These are phyloP conservation scores for Rhodotorula graminis DNA, from an alignment of 768 basidiomycete species.

Conservation along the genomic window DNA sequence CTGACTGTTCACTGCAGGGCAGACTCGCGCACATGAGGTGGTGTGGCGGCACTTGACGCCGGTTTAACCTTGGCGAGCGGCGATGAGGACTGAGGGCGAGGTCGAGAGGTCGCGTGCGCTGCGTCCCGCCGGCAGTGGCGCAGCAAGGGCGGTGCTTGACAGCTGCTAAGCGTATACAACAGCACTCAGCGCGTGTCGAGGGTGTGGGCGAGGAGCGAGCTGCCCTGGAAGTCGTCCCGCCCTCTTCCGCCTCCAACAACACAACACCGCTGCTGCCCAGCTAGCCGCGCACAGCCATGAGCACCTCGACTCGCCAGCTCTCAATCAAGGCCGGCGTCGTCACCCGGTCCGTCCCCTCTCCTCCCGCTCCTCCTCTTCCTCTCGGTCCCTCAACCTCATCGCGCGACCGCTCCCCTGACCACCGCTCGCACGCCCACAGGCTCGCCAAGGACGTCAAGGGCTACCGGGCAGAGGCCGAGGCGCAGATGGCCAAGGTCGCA, in stretches of 20 bases:
- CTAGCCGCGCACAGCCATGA: background rate
- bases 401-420: background rate
- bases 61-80: no score
- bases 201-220: no score
- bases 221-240: background rate
- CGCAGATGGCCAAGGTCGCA: slow-evolving; percentile 59
- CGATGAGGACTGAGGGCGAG: no score
- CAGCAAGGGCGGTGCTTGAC: no score
- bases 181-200: no score
- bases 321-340: slow-evolving; percentile 69
- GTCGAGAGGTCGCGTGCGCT: no score
- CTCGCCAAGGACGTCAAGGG: slow-evolving; percentile 63
- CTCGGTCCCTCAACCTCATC: background rate
- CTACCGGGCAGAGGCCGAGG: slow-evolving; percentile 64
- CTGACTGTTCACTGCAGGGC: no score
- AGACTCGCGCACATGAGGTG: no score
- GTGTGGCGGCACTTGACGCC: no score
- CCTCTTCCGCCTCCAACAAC: background rate
- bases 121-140: no score
- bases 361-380: slow-evolving; percentile 21
- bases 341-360: slow-evolving; percentile 55
- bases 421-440: slow-evolving; percentile 45
- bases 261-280: no score
- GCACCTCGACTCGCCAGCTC: slow-evolving; percentile 55
- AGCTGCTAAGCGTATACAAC: no score